These are phyloP conservation scores for Mycena belliarum DNA, from an alignment of 768 basidiomycete genomes.

Conservation along the genomic window DNA sequence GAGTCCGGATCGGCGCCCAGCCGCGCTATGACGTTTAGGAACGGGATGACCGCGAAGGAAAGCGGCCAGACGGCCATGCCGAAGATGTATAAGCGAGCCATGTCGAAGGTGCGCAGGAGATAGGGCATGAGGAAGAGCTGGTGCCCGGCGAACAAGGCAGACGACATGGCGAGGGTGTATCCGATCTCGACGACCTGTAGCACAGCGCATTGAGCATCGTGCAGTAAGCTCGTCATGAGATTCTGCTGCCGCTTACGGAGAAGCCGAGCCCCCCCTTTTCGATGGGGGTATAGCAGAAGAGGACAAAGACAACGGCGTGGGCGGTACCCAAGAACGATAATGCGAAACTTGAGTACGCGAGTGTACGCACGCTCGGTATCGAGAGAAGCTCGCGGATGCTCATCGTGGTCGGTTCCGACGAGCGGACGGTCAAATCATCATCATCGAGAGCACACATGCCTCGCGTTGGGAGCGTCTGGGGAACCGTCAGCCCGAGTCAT, in stretches of 20 bases:
- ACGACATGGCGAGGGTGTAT: conserved; percentile 52
- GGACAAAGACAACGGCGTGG: conserved; percentile 64
- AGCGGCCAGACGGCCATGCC: conserved; percentile 57
- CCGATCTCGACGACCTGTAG: conserved; percentile 29
- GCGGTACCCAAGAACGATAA: conserved; percentile 57
- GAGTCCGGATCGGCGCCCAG: conserved; percentile 49
- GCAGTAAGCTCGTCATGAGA: conserved; percentile 30
- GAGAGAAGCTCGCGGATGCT: conserved; percentile 42
- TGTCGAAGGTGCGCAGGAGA: conserved; percentile 49
- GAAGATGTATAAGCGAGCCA: conserved; percentile 51
- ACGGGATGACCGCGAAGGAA: conserved; percentile 47
- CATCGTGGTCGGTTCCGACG: not conserved
- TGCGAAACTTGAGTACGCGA: conserved; percentile 50
- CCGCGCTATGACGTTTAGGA: conserved; percentile 53
- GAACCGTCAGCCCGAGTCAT: conserved; percentile 9
- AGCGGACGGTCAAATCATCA: not conserved
- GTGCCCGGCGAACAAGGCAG: conserved; percentile 44
- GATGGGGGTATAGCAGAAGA: conserved; percentile 64
- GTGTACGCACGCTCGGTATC: conserved; percentile 50
- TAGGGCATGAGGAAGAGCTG: conserved; percentile 57
- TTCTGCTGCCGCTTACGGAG: conserved; percentile 22
- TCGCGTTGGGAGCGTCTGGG: conserved; percentile 39
- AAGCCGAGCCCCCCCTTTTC: conserved; percentile 47
- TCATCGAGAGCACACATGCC: not conserved
- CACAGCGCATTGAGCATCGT: not conserved